These are phyloP conservation scores for Polyporus tsugae DNA, from an alignment of 1,284 basidiomycete species.

Conservation along the genomic window DNA sequence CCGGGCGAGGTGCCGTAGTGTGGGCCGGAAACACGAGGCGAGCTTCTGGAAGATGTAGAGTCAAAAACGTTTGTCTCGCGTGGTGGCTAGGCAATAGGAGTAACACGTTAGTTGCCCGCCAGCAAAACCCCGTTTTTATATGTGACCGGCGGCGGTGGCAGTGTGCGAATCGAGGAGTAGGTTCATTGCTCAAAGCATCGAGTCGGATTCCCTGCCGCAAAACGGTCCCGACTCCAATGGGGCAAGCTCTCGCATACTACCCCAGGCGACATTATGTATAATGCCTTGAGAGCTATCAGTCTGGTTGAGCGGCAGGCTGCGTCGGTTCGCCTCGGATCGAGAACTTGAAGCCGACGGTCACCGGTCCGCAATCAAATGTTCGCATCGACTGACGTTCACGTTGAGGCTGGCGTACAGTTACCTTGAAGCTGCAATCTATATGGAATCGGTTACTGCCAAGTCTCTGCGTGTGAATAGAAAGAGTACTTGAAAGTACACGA, in stretches of 20 bases:
- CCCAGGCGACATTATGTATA: background rate
- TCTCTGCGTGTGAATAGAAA: too few species aligned
- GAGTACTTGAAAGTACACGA: too few species aligned
- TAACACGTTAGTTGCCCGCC: background rate
- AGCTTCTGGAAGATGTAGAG: background rate
- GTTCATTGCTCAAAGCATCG: background rate
- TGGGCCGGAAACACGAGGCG: conserved; percentile 23
- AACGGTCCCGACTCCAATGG: too few species aligned
- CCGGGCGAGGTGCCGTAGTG: conserved; percentile 14
- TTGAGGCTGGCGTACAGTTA: too few species aligned
- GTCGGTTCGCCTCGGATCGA: too few species aligned
- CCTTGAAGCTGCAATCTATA: too few species aligned
- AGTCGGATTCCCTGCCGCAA: too few species aligned
- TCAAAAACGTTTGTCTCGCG: background rate
- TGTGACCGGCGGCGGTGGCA: background rate
- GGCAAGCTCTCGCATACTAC: background rate
- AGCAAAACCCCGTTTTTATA: background rate
- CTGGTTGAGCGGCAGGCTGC: too few species aligned
- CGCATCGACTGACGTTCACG: too few species aligned
- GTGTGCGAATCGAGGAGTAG: background rate
- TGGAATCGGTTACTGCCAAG: too few species aligned
- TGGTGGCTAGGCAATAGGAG: conserved; percentile 1
- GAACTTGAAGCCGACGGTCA: too few species aligned
- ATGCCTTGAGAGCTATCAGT: background rate
- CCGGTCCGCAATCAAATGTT: too few species aligned